Conservation (phyloP, 139 green algal genomes). For the Chlorella ohadii region DNA sequence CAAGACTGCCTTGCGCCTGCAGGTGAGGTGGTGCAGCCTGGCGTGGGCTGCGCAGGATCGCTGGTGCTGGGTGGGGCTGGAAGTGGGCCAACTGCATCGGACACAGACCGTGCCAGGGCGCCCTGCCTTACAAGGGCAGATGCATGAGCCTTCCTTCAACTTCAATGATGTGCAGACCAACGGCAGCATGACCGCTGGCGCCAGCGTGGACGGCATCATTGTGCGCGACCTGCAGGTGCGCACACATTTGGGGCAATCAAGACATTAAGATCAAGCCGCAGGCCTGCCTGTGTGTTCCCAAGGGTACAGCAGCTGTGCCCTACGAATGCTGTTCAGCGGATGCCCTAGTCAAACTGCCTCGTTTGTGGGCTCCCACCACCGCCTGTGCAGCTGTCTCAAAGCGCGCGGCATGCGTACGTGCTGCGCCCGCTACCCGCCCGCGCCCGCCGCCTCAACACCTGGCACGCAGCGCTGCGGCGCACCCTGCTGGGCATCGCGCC, state of each 20-base stretch:
- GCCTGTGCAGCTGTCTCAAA: conserved; percentile 36
- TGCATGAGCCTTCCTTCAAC: no score
- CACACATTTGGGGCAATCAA: no score
- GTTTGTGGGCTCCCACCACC: not conserved
- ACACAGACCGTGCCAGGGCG: no score
- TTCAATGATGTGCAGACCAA: conserved; percentile 42
- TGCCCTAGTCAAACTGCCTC: no score
- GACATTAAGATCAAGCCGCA: no score
- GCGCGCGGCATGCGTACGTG: conserved; percentile 54
- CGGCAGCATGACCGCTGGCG: conserved; percentile 16
- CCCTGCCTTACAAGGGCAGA: no score
- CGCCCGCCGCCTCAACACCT: conserved; percentile 36
- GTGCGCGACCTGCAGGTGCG: conserved; percentile 53
- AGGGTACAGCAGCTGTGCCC: no score
- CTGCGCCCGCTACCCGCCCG: conserved; percentile 59
- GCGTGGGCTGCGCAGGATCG: no score
- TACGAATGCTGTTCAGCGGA: no score
- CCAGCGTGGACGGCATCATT: conserved; percentile 54
- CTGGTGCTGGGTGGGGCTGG: no score
- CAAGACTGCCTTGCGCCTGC: conserved; percentile 9
- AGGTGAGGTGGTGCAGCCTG: not conserved
- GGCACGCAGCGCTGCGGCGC: conserved; percentile 30
- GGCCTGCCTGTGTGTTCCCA: no score
- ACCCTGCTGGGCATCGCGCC: conserved; percentile 39
- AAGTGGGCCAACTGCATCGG: no score